Evolutionary conservation across 768 basidiomycete genomes (phyloP).

Genomic region (Phaffia australis): DNA sequence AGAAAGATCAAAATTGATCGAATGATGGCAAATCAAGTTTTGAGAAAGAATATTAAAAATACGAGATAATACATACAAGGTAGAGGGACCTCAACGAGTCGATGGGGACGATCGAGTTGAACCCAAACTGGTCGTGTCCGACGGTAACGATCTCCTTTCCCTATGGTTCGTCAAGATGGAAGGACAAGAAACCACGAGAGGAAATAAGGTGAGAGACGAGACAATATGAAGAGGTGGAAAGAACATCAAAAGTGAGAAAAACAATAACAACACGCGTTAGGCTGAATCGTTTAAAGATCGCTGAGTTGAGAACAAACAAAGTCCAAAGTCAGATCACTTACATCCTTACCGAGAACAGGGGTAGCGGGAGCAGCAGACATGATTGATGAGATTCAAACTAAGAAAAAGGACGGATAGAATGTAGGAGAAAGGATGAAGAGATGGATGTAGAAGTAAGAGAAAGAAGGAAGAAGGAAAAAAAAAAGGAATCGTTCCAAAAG

Average conservation of each 20-base stretch:
- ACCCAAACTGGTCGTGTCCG: slow-evolving; percentile 75
- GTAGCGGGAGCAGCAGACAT: not conserved
- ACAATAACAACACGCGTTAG: not conserved
- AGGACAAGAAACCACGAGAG: too few relatives aligned
- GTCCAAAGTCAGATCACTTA: too few relatives aligned
- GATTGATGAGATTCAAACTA: too few relatives aligned
- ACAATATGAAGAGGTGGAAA: not conserved
- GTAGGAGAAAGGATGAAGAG: slow-evolving; percentile 11
- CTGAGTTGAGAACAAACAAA: not conserved
- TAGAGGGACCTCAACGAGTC: slow-evolving; percentile 78
- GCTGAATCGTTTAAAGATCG: not conserved
- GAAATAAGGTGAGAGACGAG: not conserved
- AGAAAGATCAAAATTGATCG: not conserved
- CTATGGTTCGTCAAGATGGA: slow-evolving; percentile 28
- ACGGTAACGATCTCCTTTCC: slow-evolving; percentile 66
- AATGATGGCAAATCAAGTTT: not conserved
- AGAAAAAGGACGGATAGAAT: not conserved
- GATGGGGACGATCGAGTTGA: slow-evolving; percentile 72
- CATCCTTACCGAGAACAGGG: not conserved
- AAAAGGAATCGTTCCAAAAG: not conserved
- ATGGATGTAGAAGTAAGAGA: too few relatives aligned
- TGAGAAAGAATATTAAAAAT: not conserved
- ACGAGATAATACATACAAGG: slow-evolving; percentile 43
- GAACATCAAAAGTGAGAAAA: not conserved
- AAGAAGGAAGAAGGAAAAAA: not conserved